Evolutionary conservation across 2,329 filamentous ascomycete genomes (phyloP).

Genomic region (Scopulariopsis brevicaulis): DNA sequence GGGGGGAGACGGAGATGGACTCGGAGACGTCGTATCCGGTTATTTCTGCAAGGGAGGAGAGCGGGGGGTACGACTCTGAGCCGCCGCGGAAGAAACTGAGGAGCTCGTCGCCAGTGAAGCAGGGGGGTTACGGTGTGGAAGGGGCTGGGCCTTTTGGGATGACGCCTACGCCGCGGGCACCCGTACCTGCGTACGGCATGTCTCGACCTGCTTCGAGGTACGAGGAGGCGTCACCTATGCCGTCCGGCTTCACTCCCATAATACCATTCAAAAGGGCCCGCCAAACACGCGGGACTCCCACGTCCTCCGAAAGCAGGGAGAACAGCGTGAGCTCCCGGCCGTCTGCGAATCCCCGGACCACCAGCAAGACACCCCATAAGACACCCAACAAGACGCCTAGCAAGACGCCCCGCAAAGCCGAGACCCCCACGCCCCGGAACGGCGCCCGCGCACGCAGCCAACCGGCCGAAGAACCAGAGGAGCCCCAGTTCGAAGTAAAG

Average conservation of each 20-base stretch:
- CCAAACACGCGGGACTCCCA: neutral
- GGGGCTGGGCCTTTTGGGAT: neutral
- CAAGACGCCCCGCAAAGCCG: neutral
- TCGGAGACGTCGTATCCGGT: neutral
- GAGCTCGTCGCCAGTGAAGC: constrained; percentile 1
- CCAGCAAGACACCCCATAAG: neutral
- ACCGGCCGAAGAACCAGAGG: neutral
- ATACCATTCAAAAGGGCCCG: neutral
- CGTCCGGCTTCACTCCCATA: neutral
- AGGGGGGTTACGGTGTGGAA: too few species aligned
- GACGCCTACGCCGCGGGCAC: neutral
- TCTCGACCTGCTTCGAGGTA: neutral
- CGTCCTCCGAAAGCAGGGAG: neutral
- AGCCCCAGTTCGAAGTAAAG: neutral
- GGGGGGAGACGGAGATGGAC: neutral
- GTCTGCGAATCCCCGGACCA: neutral
- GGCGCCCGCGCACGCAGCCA: neutral
- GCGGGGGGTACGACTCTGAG: neutral
- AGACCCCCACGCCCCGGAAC: neutral
- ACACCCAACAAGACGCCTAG: neutral
- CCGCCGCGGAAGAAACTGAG: constrained; percentile 1
- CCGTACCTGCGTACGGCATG: neutral
- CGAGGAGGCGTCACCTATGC: neutral
- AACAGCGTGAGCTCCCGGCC: neutral
- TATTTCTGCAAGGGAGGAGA: neutral